Base-by-base conservation (phyloP, 345 rosid species). In the Corchorus olitorius region DNA sequence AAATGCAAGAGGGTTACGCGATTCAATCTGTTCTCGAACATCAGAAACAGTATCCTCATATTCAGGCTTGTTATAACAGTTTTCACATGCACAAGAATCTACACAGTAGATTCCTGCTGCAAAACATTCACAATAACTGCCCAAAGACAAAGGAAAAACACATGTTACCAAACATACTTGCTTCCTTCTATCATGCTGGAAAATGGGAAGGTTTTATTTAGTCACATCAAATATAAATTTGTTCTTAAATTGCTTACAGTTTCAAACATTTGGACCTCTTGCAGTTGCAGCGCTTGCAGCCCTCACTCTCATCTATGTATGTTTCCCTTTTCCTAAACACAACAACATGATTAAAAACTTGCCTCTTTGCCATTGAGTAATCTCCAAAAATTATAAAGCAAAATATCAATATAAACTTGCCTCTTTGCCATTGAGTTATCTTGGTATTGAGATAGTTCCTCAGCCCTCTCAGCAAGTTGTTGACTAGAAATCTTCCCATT, bases 81-180 rank as follows among this genome's bases (percentile, higher is more conserved):
- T 72, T 43, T 76, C 79, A 46, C 87, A 87, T 39, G 86, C 76
- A 75, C 88, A 85, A 46, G 77, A 76, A 46, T 78, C 82, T 1
- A 53, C 69, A 59, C 88, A 87, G 76, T 81, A 83, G 63, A 78
- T 14, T 60, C 88, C 82, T 2, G 83, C 79, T 8, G 80, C 81
- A 83, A 81, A 87, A 79, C 87, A 87, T 73, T 85, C 88, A 8
- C 88, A 87, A 17, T 83, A 83, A 72, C 88, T 87, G 85, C 63
- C 63, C 66, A 53, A 81, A 48, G 46, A 76, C 76, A 67, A 64
- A 74, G 43, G 27, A 43, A 41, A 17, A 6, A 76, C 68, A 60
- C 46, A n/a, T n/a, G 19, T 75, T 17, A 5, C 48, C 50, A 70
- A 74, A 69, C 33, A 22, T 35, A 46, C 12, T 4, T 43, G 33